Base-by-base conservation (phyloP, 2,329 filamentous ascomycete species). In the Ophiostoma quercus region DNA sequence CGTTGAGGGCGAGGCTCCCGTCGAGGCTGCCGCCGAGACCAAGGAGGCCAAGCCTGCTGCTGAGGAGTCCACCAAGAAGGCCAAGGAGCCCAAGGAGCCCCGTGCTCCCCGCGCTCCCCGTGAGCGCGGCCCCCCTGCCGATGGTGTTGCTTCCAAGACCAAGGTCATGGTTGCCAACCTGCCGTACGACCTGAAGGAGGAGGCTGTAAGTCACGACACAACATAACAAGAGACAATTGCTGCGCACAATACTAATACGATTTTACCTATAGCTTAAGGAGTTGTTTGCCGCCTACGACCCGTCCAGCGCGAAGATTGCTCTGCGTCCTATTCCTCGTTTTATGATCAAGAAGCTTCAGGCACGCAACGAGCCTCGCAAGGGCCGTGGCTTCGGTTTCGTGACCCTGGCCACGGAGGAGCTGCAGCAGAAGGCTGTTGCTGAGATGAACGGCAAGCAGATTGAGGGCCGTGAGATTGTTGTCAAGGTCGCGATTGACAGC, bases 161-260 rank as follows among this genome's bases (percentile, higher is more conserved):
- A 99, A 99, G 91, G 92, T 99, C 83, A 99, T 99, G 95, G 95
- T 99, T 78, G 95, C 95, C 78, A 99, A 99, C 86, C 88, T 99
- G 73, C 95, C 95, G 68, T 99, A 99, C 79, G 94, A 99, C 84
- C 87, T 98, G 81, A 94, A 90, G 77, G 95, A 99, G 85, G 94
- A 98, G 78, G 96, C 94, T 89, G 94, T 96, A 83, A 75, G 85
- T 63, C 22, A 32, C 41, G 19, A 57, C 9, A 16, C 7, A 57
- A 11, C 9, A 7, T 25, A 7, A 22, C 12, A 2, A 1, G 9
- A 57, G 11, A 57, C n/a, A 11, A 11, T 9, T 4, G 2, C 68
- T 7, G 39, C 9, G 12, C 29, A 32, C 19, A 22, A 7, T 66
- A 16, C 34, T 43, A 37, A 37, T 22, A 41, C 12, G 14, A n/a